Conservation (phyloP, 805 yeast genomes). For the Starmerella vaccinii region DNA sequence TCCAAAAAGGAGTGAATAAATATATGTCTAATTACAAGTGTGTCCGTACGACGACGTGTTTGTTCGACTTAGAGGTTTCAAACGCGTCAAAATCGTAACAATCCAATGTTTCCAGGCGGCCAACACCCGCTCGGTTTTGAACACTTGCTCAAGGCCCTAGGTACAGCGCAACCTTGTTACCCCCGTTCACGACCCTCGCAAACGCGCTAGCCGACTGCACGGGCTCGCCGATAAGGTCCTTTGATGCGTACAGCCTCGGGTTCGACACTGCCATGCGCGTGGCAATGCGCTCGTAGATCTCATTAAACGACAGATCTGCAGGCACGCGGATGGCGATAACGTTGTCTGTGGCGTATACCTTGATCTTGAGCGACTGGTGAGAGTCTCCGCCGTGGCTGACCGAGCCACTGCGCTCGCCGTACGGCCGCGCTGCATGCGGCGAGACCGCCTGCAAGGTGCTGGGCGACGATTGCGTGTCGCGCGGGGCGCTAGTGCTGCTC, state of each 20-base stretch:
- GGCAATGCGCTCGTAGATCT: constrained; percentile 28
- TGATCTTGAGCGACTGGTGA: constrained; percentile 29
- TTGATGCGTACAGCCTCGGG: constrained; percentile 27
- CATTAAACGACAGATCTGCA: constrained; percentile 26
- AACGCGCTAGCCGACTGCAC: constrained; percentile 28
- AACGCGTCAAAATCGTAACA: no score
- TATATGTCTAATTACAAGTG: neutral
- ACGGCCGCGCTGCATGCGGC: constrained; percentile 6
- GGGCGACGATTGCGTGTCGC: neutral
- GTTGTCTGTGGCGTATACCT: constrained; percentile 33
- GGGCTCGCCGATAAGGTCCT: constrained; percentile 24
- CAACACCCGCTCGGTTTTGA: neutral
- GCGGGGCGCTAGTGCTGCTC: neutral
- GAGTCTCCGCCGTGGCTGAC: neutral
- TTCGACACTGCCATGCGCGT: constrained; percentile 29
- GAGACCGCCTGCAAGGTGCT: neutral
- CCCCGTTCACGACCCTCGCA: constrained; percentile 25
- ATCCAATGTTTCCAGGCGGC: no score
- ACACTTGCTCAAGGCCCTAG: constrained; percentile 3
- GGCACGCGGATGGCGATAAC: constrained; percentile 35
- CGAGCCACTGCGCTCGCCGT: constrained; percentile 5
- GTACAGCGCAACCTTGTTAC: constrained; percentile 29
- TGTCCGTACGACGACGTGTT: no score
- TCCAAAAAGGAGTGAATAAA: neutral
- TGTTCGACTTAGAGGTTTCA: no score